A percentile compares a stretch with the other conserved stretches of the same genome.
Evolutionary conservation across 176 grass and related monocot species (phyloP).

Genomic region (Oryza glumipatula): DNA sequence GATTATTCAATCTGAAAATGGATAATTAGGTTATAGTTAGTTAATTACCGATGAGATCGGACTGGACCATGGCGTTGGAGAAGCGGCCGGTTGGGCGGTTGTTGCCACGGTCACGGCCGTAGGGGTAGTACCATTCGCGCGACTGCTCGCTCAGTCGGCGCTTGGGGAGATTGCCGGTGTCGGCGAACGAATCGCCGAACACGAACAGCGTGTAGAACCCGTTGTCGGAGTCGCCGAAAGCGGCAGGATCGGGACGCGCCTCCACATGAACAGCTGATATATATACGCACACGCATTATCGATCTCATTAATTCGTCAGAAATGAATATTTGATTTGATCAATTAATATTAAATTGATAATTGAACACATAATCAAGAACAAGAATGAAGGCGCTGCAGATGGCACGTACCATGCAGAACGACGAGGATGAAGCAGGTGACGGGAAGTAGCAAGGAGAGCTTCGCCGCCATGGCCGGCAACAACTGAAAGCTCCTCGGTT

Average conservation of each 20-base stretch:
- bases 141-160: neutral
- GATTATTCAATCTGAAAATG: neutral
- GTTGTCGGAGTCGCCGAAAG: neutral
- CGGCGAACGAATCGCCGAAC: conserved; percentile 46
- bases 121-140: conserved; percentile 42
- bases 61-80: conserved; percentile 35
- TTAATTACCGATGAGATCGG: conserved; percentile 35
- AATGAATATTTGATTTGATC: neutral
- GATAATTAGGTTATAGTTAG: neutral
- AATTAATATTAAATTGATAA: no score
- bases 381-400: no score
- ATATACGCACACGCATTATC: no score
- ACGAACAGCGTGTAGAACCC: conserved; percentile 24
- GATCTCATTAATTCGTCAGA: no score
- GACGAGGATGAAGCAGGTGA: neutral
- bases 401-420: conserved; percentile 5
- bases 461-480: conserved; percentile 1
- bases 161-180: conserved; percentile 40
- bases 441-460: neutral
- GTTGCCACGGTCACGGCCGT: neutral
- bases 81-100: conserved; percentile 26
- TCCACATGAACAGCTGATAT: neutral
- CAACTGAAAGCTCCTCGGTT: neutral
- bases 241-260: neutral
- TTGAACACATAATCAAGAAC: no score